These are phyloP conservation scores for Globisporangium alternatum DNA, from an alignment of 352 stramenopile genomes.

Conservation along the genomic window DNA sequence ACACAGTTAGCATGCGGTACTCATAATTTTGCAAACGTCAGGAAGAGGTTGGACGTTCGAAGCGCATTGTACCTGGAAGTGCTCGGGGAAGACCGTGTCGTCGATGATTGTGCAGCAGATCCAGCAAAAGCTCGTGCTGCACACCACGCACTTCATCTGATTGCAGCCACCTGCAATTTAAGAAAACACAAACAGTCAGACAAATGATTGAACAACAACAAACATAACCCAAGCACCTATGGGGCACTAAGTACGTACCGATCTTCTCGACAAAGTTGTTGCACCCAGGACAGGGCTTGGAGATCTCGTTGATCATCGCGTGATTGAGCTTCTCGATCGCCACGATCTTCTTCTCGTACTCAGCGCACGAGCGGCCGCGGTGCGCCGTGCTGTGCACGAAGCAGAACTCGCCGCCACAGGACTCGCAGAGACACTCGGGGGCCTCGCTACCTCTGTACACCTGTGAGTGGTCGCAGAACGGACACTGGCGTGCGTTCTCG, in stretches of 20 bases:
- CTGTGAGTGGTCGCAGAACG: constrained; percentile 56
- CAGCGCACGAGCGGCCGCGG: constrained; percentile 51
- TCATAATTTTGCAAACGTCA: no score
- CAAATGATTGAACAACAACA: not conserved
- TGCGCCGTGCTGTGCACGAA: constrained; percentile 89
- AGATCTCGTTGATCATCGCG: constrained; percentile 70
- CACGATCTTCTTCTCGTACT: constrained; percentile 76
- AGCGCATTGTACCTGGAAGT: constrained; percentile 62
- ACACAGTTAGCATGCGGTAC: not conserved
- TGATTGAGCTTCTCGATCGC: constrained; percentile 85
- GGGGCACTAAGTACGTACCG: constrained; percentile 18
- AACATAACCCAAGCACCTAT: not conserved
- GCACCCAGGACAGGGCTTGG: constrained; percentile 86
- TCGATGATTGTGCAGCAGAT: constrained; percentile 83
- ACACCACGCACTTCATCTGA: constrained; percentile 88
- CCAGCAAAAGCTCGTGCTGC: constrained; percentile 87
- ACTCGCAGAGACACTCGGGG: constrained; percentile 42
- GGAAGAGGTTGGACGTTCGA: no score
- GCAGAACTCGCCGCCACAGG: constrained; percentile 67
- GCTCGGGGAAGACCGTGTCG: constrained; percentile 77
- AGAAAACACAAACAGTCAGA: not conserved
- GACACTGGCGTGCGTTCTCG: constrained; percentile 53
- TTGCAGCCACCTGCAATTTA: constrained; percentile 76
- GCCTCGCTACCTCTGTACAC: constrained; percentile 36
- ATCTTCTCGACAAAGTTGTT: constrained; percentile 89